Conservation (phyloP, 495 filamentous ascomycete species). For the Tuber calosporum region DNA sequence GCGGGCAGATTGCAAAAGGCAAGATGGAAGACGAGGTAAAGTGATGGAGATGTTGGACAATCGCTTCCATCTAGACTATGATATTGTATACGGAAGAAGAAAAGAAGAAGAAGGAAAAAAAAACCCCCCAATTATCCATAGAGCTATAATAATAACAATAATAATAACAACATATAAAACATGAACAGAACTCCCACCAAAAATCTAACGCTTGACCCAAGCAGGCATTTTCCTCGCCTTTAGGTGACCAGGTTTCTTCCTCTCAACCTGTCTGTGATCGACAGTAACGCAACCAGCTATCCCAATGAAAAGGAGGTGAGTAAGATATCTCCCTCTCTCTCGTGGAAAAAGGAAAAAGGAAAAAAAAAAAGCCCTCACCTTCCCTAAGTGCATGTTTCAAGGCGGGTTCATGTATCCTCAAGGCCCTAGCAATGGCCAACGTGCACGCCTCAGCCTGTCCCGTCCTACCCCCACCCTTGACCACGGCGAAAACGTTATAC, state of each 20-base stretch:
- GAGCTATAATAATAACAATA: too few relatives aligned
- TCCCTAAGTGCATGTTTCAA: constrained; percentile 79
- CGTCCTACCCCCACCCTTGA: constrained; percentile 78
- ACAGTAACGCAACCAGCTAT: constrained; percentile 86
- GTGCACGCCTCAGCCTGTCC: constrained; percentile 95
- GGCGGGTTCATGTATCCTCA: constrained; percentile 81
- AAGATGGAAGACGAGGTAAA: constrained; percentile 10
- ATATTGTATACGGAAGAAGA: not conserved
- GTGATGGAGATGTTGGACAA: not conserved
- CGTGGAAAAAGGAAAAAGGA: constrained; percentile 27
- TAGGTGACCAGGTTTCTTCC: constrained; percentile 92
- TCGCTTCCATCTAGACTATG: not conserved
- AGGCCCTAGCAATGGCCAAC: constrained; percentile 78
- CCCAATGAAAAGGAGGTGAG: constrained; percentile 39
- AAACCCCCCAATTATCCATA: not conserved
- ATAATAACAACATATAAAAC: too few relatives aligned
- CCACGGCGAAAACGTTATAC: constrained; percentile 90
- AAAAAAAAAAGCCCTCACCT: constrained; percentile 76
- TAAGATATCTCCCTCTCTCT: too few relatives aligned
- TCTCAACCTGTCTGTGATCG: constrained; percentile 85
- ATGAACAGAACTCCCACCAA: constrained; percentile 15
- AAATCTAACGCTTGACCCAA: constrained; percentile 72
- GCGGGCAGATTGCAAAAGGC: constrained; percentile 11
- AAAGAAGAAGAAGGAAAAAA: too few relatives aligned
- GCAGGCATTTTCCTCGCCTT: constrained; percentile 97